Percentiles rank a stretch among this genome's conserved stretches.
Conservation (phyloP, 1,284 basidiomycete species). For the Caloboletus inedulis region DNA sequence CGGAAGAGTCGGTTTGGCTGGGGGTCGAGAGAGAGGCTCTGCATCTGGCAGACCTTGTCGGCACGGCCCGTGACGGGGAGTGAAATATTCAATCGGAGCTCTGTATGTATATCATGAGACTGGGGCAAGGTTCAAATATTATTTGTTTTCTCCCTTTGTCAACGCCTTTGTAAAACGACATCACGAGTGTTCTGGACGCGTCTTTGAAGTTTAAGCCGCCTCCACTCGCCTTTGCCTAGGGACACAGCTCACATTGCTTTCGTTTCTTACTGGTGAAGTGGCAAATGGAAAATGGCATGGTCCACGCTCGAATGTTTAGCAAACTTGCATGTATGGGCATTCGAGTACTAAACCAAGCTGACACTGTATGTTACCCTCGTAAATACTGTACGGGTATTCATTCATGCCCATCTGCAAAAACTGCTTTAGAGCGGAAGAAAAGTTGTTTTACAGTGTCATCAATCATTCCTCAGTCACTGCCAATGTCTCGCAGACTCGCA, state of each 20-base stretch:
- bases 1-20: conserved; percentile 23
- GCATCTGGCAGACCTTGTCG: conserved; percentile 10
- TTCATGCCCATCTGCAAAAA: too few species aligned
- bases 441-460: too few species aligned
- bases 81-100: conserved; percentile 28
- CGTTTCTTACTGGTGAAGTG: conserved; percentile 71
- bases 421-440: too few species aligned
- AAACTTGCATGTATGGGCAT: conserved; percentile 45
- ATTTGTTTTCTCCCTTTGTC: neutral
- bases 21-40: conserved; percentile 18
- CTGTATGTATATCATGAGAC: neutral
- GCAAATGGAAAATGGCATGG: conserved; percentile 51
- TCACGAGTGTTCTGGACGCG: neutral
- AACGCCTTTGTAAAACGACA: neutral
- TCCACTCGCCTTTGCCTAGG: conserved; percentile 67
- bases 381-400: too few species aligned
- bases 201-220: neutral
- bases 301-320: conserved; percentile 69
- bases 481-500: too few species aligned
- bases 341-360: conserved; percentile 70
- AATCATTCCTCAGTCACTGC: too few species aligned
- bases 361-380: conserved; percentile 39
- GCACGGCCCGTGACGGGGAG: conserved; percentile 23
- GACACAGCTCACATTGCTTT: conserved; percentile 63
- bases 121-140: too few species aligned